Evolutionary conservation across 2,329 filamentous ascomycete genomes (phyloP).

Genomic region (Scorias spongiosa): DNA sequence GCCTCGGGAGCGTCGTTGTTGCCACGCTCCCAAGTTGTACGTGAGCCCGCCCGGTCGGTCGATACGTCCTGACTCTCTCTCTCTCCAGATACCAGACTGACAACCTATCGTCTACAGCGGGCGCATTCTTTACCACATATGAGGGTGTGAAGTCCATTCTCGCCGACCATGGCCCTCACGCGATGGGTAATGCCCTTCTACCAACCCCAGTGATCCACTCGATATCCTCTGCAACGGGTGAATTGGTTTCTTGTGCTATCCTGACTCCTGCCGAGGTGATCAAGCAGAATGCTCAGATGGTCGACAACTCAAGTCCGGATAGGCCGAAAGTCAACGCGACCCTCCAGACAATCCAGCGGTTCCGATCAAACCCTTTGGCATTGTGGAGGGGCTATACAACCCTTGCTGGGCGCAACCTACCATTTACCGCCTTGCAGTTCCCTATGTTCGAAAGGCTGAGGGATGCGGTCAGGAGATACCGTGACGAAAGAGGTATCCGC

Average conservation of each 20-base stretch:
- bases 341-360: slow-evolving; percentile 40
- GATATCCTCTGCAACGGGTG: slow-evolving; percentile 57
- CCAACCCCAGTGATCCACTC: slow-evolving; percentile 59
- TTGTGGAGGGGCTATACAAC: slow-evolving; percentile 62
- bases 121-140: slow-evolving; percentile 82
- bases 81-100: too few relatives aligned
- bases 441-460: slow-evolving; percentile 68
- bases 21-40: slow-evolving; percentile 76
- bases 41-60: slow-evolving; percentile 5
- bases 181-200: slow-evolving; percentile 27
- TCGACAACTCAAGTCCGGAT: slow-evolving; percentile 29
- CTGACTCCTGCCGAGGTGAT: slow-evolving; percentile 80
- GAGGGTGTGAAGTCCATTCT: slow-evolving; percentile 58
- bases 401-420: slow-evolving; percentile 66
- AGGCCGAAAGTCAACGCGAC: slow-evolving; percentile 31
- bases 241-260: slow-evolving; percentile 73
- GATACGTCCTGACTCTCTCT: too few relatives aligned
- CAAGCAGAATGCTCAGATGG: slow-evolving; percentile 88
- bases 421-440: slow-evolving; percentile 79
- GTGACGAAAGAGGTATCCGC: slow-evolving; percentile 23
- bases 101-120: slow-evolving; percentile 35
- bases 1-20: slow-evolving; percentile 68
- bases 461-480: slow-evolving; percentile 31
- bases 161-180: slow-evolving; percentile 32
- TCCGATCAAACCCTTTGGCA: slow-evolving; percentile 40